These are phyloP conservation scores for Penicillium sumatraense DNA, from an alignment of 2,329 filamentous ascomycete species.

Conservation along the genomic window DNA sequence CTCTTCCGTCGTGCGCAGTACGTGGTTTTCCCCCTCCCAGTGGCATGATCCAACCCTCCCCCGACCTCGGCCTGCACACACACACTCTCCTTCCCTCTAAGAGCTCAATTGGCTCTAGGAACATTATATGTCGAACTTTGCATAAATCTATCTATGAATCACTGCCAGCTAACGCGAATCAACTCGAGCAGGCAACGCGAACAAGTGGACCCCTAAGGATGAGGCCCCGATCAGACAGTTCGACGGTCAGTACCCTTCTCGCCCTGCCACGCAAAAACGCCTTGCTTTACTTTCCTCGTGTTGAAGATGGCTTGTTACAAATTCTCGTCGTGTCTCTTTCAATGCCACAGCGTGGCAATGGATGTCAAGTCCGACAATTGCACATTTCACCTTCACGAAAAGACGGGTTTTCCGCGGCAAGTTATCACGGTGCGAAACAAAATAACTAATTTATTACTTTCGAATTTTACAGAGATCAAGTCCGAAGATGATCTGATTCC, in stretches of 20 bases:
- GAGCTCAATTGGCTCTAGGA: constrained; percentile 27
- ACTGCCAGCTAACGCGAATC: constrained; percentile 30
- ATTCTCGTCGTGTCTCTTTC: neutral
- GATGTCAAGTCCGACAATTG: constrained; percentile 15
- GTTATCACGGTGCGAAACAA: neutral
- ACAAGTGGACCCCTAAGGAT: constrained; percentile 47
- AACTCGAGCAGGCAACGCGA: constrained; percentile 35
- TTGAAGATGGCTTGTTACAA: neutral
- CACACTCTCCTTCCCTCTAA: no score
- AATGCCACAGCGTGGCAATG: constrained; percentile 14
- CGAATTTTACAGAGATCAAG: constrained; percentile 74
- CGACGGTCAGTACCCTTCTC: constrained; percentile 44
- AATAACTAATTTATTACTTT: neutral
- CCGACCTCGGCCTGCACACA: constrained; percentile 24
- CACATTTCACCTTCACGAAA: constrained; percentile 13
- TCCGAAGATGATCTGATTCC: constrained; percentile 79
- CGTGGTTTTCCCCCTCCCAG: constrained; percentile 36
- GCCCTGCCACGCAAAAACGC: constrained; percentile 17
- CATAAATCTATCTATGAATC: neutral
- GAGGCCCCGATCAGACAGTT: constrained; percentile 50
- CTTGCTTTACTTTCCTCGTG: constrained; percentile 14
- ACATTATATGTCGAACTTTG: neutral
- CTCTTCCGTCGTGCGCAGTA: constrained; percentile 51
- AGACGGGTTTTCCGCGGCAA: constrained; percentile 4
- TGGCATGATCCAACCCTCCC: constrained; percentile 30